Evolutionary conservation across 2,329 filamentous ascomycete genomes (phyloP).

Genomic region (Aspergillus viridinutans): DNA sequence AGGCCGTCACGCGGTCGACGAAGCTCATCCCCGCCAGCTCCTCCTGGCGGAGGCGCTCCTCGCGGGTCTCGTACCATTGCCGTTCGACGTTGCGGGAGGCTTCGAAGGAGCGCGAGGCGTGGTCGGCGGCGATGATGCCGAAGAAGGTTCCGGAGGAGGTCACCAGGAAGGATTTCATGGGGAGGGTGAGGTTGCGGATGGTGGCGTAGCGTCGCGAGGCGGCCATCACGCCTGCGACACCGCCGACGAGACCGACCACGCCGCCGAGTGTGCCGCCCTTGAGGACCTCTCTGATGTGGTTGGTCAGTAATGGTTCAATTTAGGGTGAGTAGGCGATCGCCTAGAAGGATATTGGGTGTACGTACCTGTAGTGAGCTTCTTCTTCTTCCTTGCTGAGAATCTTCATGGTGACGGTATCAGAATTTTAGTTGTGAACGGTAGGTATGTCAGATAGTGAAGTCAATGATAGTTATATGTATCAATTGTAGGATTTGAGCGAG

Average conservation of each 20-base stretch:
- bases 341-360: background rate
- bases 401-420: conserved; percentile 66
- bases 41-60: conserved; percentile 54
- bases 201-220: conserved; percentile 69
- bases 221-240: conserved; percentile 62
- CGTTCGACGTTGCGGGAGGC: conserved; percentile 62
- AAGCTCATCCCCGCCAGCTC: conserved; percentile 53
- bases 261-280: conserved; percentile 76
- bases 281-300: conserved; percentile 59
- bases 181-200: conserved; percentile 78
- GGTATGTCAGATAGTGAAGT: background rate
- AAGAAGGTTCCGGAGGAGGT: conserved; percentile 77
- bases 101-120: conserved; percentile 68
- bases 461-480: background rate
- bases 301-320: conserved; percentile 6
- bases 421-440: background rate
- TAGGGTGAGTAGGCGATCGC: background rate
- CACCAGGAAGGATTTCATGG: conserved; percentile 86
- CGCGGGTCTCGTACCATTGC: conserved; percentile 61
- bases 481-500: background rate
- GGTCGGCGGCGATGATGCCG: conserved; percentile 83
- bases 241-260: conserved; percentile 61
- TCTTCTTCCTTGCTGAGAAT: conserved; percentile 93
- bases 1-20: conserved; percentile 62
- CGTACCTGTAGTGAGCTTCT: conserved; percentile 71